Percentiles rank a stretch among this genome's conserved stretches.
phyloP scores from a whole-genome alignment of 176 grass and related monocot species.

The Areca catechu region DNA sequence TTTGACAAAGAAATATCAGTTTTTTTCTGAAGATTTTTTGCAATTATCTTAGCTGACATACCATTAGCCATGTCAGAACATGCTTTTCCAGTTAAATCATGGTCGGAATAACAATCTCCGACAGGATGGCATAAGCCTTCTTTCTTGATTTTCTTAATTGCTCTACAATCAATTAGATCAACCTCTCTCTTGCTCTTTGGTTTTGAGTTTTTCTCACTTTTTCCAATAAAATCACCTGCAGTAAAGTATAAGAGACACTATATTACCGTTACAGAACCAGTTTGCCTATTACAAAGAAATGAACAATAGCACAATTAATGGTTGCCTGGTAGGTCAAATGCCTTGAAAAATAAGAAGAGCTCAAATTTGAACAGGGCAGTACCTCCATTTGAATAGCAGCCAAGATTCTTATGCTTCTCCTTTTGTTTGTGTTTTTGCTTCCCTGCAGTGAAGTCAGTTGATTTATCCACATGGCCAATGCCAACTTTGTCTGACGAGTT shows the following conservation, averaged over 20 bases:
- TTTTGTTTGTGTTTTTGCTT: conserved; percentile 34
- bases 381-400: conserved; percentile 39
- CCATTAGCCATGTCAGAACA: conserved; percentile 2
- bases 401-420: conserved; percentile 24
- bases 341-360: background rate
- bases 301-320: too few species aligned
- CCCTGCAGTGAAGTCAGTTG: conserved; percentile 1
- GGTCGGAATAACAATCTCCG: conserved; percentile 17
- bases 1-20: conserved; percentile 21
- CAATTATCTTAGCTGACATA: conserved; percentile 21
- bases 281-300: too few species aligned
- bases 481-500: conserved; percentile 4
- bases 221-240: conserved; percentile 49
- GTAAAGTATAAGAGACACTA: conserved; percentile 1
- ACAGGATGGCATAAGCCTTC: conserved; percentile 31
- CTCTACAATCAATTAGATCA: conserved; percentile 50
- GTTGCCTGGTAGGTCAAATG: too few species aligned
- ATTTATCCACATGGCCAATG: background rate
- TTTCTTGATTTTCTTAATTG: conserved; percentile 72
- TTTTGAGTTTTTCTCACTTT: conserved; percentile 69
- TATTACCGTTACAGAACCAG: too few species aligned
- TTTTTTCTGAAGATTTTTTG: conserved; percentile 15
- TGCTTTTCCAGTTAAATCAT: conserved; percentile 25
- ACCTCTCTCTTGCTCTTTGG: conserved; percentile 64
- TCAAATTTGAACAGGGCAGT: background rate